These are phyloP conservation scores for Gossypium davidsonii DNA, from an alignment of 441 rosid species.

Conservation along the genomic window DNA sequence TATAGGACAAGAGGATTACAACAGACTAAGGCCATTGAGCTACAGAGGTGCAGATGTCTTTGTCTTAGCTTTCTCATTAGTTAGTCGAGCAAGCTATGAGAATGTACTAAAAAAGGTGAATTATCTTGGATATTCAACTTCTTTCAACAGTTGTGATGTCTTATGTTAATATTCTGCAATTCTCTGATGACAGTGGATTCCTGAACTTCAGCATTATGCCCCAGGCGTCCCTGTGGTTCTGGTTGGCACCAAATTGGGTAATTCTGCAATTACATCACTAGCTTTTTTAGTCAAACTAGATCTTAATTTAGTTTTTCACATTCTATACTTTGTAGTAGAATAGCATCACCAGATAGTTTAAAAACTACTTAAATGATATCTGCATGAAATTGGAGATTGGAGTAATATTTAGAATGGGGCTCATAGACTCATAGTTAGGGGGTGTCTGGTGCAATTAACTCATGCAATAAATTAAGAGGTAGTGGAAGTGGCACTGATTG, in stretches of 20 bases:
- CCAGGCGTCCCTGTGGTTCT: conserved; percentile 87
- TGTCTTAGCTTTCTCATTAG: conserved; percentile 91
- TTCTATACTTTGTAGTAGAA: not conserved
- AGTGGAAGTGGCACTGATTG: not conserved
- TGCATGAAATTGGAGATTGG: not conserved
- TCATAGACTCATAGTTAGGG: not conserved
- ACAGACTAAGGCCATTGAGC: conserved; percentile 90
- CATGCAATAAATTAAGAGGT: not conserved
- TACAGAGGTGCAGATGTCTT: conserved; percentile 96
- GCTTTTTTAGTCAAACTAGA: not conserved
- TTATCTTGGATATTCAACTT: not conserved
- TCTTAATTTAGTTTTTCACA: not conserved
- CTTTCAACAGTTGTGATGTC: not conserved
- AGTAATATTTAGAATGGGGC: not conserved
- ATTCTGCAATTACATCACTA: conserved; percentile 18
- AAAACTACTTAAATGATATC: not conserved
- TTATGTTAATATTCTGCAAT: not conserved
- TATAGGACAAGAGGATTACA: conserved; percentile 93
- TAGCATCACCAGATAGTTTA: not conserved
- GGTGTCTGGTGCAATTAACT: too few species aligned
- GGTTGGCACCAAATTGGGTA: conserved; percentile 93
- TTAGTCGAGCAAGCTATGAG: conserved; percentile 94
- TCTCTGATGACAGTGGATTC: conserved; percentile 72
- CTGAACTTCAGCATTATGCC: conserved; percentile 91
- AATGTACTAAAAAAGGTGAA: conserved; percentile 83